These are phyloP conservation scores for Isatis tinctoria DNA, from an alignment of 345 rosid species.

Conservation along the genomic window DNA sequence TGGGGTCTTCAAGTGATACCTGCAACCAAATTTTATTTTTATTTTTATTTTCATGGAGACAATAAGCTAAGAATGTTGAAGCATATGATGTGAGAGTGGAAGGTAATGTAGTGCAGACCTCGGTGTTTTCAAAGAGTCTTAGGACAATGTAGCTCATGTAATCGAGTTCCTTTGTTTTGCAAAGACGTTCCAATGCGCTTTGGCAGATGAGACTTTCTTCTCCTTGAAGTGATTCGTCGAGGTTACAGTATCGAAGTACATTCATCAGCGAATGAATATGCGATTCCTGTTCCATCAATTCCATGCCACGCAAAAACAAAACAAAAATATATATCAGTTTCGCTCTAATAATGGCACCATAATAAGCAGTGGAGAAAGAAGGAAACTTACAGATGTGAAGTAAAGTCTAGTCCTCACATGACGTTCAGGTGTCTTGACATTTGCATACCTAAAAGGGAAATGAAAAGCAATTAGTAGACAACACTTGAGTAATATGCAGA, in stretches of 20 bases:
- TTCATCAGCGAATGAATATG: slow-evolving; percentile 98
- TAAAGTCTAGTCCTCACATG: slow-evolving; percentile 96
- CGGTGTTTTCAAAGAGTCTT: slow-evolving; percentile 91
- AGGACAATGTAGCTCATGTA: slow-evolving; percentile 97
- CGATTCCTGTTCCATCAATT: slow-evolving; percentile 61
- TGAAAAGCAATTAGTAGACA: not conserved
- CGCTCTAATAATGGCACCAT: not conserved
- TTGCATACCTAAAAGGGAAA: slow-evolving; percentile 64
- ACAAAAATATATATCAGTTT: not conserved
- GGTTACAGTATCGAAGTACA: slow-evolving; percentile 90
- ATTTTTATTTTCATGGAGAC: not conserved
- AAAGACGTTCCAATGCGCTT: slow-evolving; percentile 73
- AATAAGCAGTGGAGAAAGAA: not conserved
- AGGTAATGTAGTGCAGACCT: slow-evolving; percentile 22
- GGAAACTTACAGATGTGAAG: slow-evolving; percentile 85
- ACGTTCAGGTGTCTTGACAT: slow-evolving; percentile 95
- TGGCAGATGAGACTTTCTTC: slow-evolving; percentile 86
- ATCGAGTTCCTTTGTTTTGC: slow-evolving; percentile 91
- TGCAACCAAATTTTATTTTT: not conserved
- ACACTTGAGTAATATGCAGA: not conserved
- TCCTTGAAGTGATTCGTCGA: slow-evolving; percentile 92
- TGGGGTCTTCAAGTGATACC: slow-evolving; percentile 85
- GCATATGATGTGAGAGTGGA: not conserved
- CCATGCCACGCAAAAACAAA: not conserved
- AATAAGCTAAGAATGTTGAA: not conserved